Evolutionary conservation across 352 stramenopile species (phyloP), one percentile per base, ranked within the genome.

Genomic region (Globisporangium middletonii): DNA sequence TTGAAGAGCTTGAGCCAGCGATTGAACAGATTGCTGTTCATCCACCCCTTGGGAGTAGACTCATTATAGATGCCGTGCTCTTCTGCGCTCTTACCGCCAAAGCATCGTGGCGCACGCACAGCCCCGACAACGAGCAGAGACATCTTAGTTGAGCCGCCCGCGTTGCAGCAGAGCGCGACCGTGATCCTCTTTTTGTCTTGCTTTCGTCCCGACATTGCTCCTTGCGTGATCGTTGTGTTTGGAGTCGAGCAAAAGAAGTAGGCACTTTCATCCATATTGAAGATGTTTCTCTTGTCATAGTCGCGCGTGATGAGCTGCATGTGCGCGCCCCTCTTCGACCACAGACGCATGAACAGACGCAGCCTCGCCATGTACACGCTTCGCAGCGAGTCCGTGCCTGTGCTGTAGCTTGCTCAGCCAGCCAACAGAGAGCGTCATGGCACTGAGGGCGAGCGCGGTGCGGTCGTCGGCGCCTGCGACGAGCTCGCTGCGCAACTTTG

Each of bases 261-360:
- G 4, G 50, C 50, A 1, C 4, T 48, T 56, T 49, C 50, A 23
- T 56, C 37, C 50, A 56, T 56, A 49, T 56, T 56, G 5, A 48
- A 30, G 23, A 49, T 56, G 35, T 56, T 46, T 33, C 30, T n/a
- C 51, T 45, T 56, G 9, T 56, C 35, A 35, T 56, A 57, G 13
- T 33, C 51, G 23, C 3, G 27, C 33, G 35, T 42, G 15, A 8
- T 13, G 4, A 35, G 33, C 35, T 49, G 27, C 12, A 57, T 23
- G 23, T 37, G 26, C 18, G 41, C 38, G 23, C 12, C 38, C 26
- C 23, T 5, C 28, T 7, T 30, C 33, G 50, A 46, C 30, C 30
- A 30, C 23, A 8, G 50, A 8, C 2, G 16, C 30, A 30, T 6
- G 27, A 16, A 33, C n/a, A 44, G 50, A 54, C 23, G 23, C 37